These are phyloP conservation scores for Juglanconis juglandina DNA, from an alignment of 2,329 filamentous ascomycete genomes.

Conservation along the genomic window DNA sequence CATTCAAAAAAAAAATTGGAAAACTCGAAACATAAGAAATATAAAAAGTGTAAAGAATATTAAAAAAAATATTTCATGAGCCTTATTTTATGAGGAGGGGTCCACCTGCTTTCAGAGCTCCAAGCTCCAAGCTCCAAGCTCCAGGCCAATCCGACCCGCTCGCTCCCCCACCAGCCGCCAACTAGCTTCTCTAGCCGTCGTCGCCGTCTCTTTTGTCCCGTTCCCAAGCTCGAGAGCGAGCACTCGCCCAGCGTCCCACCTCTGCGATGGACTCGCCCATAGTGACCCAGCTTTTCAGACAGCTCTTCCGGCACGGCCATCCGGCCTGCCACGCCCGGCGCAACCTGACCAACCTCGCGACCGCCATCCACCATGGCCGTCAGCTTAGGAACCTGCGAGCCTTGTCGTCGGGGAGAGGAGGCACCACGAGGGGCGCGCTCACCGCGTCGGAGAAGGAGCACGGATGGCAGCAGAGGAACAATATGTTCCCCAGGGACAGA, in stretches of 20 bases:
- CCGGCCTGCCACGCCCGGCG: slow-evolving; percentile 58
- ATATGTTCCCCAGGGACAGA: slow-evolving; percentile 72
- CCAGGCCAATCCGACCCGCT: not conserved
- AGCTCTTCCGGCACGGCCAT: slow-evolving; percentile 68
- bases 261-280: slow-evolving; percentile 74
- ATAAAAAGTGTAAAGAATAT: no score
- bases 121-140: not conserved
- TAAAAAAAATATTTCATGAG: no score
- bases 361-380: slow-evolving; percentile 37
- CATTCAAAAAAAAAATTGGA: no score
- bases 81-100: no score
- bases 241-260: not conserved
- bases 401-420: slow-evolving; percentile 20
- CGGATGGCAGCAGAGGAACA: slow-evolving; percentile 81
- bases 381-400: slow-evolving; percentile 33
- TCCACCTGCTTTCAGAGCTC: no score
- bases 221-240: not conserved
- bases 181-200: not conserved
- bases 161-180: not conserved
- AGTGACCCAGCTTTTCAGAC: slow-evolving; percentile 74
- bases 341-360: slow-evolving; percentile 35
- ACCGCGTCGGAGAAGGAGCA: slow-evolving; percentile 51
- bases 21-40: no score
- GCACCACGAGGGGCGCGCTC: slow-evolving; percentile 24
- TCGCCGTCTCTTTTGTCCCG: no score